A percentile compares a stretch with the other conserved stretches of the same genome.
These are phyloP conservation scores for Elaeagnus macrophylla DNA, from an alignment of 306 rosid species.

Conservation along the genomic window DNA sequence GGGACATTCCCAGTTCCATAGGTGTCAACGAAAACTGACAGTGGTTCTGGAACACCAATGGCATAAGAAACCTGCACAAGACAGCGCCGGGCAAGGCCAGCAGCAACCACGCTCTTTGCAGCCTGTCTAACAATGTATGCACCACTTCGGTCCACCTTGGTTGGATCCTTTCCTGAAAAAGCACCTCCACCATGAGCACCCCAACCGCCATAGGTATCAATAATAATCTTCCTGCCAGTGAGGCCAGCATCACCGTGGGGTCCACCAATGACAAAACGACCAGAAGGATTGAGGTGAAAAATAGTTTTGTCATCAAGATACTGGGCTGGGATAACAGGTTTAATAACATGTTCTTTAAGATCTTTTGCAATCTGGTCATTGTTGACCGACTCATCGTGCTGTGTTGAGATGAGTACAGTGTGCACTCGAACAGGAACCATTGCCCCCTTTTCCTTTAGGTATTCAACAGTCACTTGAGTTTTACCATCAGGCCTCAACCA, in stretches of 20 bases:
- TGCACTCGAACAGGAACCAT: constrained; percentile 73
- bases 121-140: constrained; percentile 76
- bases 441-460: constrained; percentile 61
- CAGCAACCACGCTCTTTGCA: constrained; percentile 72
- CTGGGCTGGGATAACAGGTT: constrained; percentile 54
- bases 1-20: constrained; percentile 62
- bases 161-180: constrained; percentile 77
- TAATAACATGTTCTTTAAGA: constrained; percentile 72
- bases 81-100: constrained; percentile 69
- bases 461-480: constrained; percentile 81
- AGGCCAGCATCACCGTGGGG: constrained; percentile 87
- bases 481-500: constrained; percentile 84
- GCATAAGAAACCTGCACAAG: constrained; percentile 82
- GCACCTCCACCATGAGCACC: constrained; percentile 93
- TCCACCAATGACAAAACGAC: constrained; percentile 74
- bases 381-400: constrained; percentile 56
- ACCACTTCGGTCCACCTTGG: constrained; percentile 75
- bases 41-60: constrained; percentile 68
- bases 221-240: constrained; percentile 73
- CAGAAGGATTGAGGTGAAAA: constrained; percentile 72
- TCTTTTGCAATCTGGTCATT: constrained; percentile 55
- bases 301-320: constrained; percentile 70
- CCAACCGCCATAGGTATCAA: constrained; percentile 77
- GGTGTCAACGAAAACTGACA: constrained; percentile 59
- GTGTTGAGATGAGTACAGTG: constrained; percentile 74